These are phyloP conservation scores for Crithidia fasciculata DNA, from an alignment of 208 protist genomes.

Conservation along the genomic window DNA sequence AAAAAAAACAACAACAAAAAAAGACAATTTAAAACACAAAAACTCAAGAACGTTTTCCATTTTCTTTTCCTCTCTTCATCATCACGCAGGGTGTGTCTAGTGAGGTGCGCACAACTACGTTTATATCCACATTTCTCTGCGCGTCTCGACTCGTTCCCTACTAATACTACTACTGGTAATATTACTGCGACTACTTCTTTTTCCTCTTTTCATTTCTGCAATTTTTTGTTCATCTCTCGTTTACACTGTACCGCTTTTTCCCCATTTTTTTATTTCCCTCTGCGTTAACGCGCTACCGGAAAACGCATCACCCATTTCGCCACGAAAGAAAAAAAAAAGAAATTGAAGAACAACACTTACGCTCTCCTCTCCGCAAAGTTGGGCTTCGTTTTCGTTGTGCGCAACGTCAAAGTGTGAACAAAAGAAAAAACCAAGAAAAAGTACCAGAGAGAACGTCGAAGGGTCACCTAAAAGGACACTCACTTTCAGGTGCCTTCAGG, in stretches of 20 bases:
- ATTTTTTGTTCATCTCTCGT: slow-evolving; percentile 7
- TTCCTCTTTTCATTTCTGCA: slow-evolving; percentile 1
- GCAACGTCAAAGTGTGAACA: too few species aligned
- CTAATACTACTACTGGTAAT: too few species aligned
- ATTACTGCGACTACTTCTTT: neutral
- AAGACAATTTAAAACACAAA: neutral
- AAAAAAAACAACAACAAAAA: slow-evolving; percentile 1
- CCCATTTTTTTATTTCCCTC: slow-evolving; percentile 11
- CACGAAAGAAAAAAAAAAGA: slow-evolving; percentile 21
- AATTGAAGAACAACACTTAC: slow-evolving; percentile 18
- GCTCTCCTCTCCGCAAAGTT: too few species aligned
- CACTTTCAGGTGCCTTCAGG: too few species aligned
- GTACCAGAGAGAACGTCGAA: too few species aligned
- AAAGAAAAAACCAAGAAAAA: too few species aligned
- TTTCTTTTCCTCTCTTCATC: neutral
- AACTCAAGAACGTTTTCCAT: neutral
- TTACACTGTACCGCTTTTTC: slow-evolving; percentile 20
- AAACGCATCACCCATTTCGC: neutral
- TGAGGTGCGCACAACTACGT: neutral
- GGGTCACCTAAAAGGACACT: too few species aligned
- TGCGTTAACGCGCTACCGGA: neutral
- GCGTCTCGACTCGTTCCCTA: neutral
- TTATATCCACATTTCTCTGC: slow-evolving; percentile 9
- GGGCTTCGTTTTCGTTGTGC: too few species aligned
- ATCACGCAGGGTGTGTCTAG: neutral